Evolutionary conservation across 176 grass and related monocot genomes (phyloP), one percentile per base, ranked within the genome.

Genomic region (Eragrostis nindensis): DNA sequence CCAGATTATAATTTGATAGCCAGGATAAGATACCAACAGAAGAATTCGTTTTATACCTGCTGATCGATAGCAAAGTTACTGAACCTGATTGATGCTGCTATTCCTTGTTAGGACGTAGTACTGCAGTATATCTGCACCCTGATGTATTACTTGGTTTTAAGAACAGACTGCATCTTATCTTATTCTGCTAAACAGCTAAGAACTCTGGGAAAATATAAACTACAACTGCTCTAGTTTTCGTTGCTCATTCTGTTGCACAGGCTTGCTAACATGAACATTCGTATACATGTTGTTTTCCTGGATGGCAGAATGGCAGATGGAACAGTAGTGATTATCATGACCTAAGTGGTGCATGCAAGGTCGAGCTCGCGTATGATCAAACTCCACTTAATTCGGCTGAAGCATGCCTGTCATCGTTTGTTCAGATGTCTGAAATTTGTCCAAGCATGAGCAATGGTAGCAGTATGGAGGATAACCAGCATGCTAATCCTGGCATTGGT

Each of bases 351-450:
- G 55, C 50, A 21, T 82, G 81, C 32, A 84, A 79, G 69, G 57
- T 70, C 4, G 87, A 88, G 57, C 67, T 91, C 41, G 11, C 89
- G 59, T 29, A 77, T 43, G 89, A 87, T 54, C 88, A 90, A 38
- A 70, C 73, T 82, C 88, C 82, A 68, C 66, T 71, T 36, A 90
- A 25, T 79, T 84, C 88, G 74, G 74, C 87, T 84, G 86, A 88
- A 67, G 80, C 73, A 17, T 88, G 84, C 45, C 50, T 86, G 22
- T 90, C 88, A 60, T 91, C 87, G 43, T 84, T 95, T 70, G 93
- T 91, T 88, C 88, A 86, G 10, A 86, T 95, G 44, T 64, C 82
- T 3, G 89, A 99, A 54, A 87, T 88, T 61, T 90, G 86, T 48
- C 82, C 92, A 26, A 84, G 66, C 84, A 73, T 85, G 74, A 82